Evolutionary conservation across 2,329 filamentous ascomycete genomes (phyloP).

Genomic region (Akanthomyces uredinophilus): DNA sequence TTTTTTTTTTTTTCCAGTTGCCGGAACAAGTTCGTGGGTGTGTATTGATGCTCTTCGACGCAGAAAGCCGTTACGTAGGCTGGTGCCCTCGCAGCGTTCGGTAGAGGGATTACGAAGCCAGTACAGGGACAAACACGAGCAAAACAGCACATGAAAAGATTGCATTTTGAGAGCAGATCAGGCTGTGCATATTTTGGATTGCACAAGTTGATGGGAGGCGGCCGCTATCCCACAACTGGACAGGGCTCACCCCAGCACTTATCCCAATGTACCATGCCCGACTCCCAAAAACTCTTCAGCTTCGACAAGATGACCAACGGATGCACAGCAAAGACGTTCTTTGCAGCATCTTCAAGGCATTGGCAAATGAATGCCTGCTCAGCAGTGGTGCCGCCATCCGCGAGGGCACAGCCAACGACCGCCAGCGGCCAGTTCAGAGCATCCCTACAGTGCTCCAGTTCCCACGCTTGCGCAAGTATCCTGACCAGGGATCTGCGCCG

Average conservation of each 20-base stretch:
- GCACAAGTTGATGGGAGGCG: too few relatives aligned
- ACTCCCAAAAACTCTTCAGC: neutral
- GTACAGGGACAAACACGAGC: too few relatives aligned
- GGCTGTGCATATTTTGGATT: too few relatives aligned
- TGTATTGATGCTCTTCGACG: too few relatives aligned
- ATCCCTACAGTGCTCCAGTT: neutral
- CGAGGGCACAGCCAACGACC: neutral
- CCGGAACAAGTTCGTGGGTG: too few relatives aligned
- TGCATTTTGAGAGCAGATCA: too few relatives aligned
- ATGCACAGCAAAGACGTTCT: constrained; percentile 1
- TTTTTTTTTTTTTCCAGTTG: too few relatives aligned
- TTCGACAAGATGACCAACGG: neutral
- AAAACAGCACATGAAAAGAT: too few relatives aligned
- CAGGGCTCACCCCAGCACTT: neutral
- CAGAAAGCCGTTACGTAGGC: too few relatives aligned
- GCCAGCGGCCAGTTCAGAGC: constrained; percentile 2
- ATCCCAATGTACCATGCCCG: neutral
- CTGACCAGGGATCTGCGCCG: neutral
- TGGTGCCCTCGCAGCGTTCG: too few relatives aligned
- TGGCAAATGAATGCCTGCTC: neutral
- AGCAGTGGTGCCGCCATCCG: neutral
- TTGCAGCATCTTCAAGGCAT: neutral
- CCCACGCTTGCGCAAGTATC: neutral
- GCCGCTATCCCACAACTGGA: neutral
- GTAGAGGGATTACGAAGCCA: too few relatives aligned